A percentile compares a stretch with the other conserved stretches of the same genome.
phyloP scores from a whole-genome alignment of 805 yeast species.

The Candida easanensis region DNA sequence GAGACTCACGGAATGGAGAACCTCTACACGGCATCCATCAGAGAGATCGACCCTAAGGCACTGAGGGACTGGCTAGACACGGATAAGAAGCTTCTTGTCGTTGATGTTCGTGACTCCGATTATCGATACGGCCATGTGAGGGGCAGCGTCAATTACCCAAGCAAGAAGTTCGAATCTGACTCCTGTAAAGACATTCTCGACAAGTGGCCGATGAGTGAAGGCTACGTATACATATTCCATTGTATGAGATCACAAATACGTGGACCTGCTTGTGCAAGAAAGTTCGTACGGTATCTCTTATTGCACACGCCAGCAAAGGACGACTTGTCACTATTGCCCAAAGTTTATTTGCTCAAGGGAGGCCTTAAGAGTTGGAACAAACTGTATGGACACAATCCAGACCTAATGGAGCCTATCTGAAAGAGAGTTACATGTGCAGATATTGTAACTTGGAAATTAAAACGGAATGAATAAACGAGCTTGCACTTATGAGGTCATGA shows the following conservation, averaged over 20 bases:
- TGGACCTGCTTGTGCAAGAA: constrained; percentile 20
- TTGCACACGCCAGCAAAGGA: constrained; percentile 5
- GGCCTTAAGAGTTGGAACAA: constrained; percentile 25
- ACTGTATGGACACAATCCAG: constrained; percentile 15
- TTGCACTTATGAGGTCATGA: too few species aligned
- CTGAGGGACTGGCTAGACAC: constrained; percentile 11
- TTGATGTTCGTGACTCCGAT: constrained; percentile 25
- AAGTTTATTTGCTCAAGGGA: constrained; percentile 20
- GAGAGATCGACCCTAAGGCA: constrained; percentile 3
- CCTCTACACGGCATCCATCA: constrained; percentile 2
- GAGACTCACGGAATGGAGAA: constrained; percentile 3
- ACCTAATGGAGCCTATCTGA: constrained; percentile 12
- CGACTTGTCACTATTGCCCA: constrained; percentile 7
- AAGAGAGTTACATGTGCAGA: too few species aligned
- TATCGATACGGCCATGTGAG: constrained; percentile 11
- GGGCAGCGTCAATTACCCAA: constrained; percentile 14
- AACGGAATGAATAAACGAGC: too few species aligned
- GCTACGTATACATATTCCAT: constrained; percentile 18
- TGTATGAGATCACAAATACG: constrained; percentile 26
- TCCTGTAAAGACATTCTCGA: constrained; percentile 4
- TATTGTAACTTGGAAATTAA: too few species aligned
- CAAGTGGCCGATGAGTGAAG: constrained; percentile 2
- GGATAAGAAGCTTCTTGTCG: constrained; percentile 5
- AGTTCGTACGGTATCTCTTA: constrained; percentile 10
- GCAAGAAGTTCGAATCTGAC: constrained; percentile 7